phyloP scores from a whole-genome alignment of 805 yeast genomes.

The Candida taoyuanica region DNA sequence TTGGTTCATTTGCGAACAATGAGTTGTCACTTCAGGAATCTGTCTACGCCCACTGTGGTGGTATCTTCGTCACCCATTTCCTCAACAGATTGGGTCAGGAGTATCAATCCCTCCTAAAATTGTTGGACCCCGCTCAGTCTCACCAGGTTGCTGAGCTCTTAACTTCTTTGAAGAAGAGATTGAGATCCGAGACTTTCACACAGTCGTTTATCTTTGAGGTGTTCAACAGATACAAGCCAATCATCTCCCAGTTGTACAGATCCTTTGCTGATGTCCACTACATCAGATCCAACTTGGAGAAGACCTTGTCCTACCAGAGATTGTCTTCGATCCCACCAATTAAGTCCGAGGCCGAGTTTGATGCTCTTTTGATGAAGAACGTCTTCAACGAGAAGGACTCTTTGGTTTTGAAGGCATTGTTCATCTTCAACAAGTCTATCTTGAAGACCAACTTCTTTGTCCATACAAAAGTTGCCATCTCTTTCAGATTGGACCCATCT shows the following conservation, averaged over 20 bases:
- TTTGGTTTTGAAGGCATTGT: constrained; percentile 75
- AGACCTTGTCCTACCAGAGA: constrained; percentile 84
- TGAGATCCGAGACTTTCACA: constrained; percentile 90
- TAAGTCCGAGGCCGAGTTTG: constrained; percentile 69
- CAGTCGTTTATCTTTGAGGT: constrained; percentile 77
- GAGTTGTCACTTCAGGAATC: constrained; percentile 90
- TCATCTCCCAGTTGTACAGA: constrained; percentile 79
- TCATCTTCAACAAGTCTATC: constrained; percentile 78
- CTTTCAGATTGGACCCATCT: constrained; percentile 84
- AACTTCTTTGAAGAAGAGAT: constrained; percentile 75
- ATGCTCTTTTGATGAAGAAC: constrained; percentile 56
- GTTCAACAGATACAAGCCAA: constrained; percentile 61
- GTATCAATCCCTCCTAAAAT: constrained; percentile 60
- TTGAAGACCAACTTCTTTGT: constrained; percentile 92
- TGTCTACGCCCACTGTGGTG: constrained; percentile 90
- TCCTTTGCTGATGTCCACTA: constrained; percentile 91
- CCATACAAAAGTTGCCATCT: constrained; percentile 90
- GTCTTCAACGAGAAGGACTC: constrained; percentile 75
- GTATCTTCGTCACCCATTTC: constrained; percentile 89
- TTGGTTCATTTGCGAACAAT: constrained; percentile 63
- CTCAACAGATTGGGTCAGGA: constrained; percentile 92
- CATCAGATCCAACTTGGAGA: constrained; percentile 60
- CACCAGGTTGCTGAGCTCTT: constrained; percentile 69
- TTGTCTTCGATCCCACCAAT: constrained; percentile 73
- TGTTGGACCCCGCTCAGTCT: constrained; percentile 59